Base-by-base conservation (phyloP, 2,329 filamentous ascomycete genomes). In the Curvularia verruculosa region DNA sequence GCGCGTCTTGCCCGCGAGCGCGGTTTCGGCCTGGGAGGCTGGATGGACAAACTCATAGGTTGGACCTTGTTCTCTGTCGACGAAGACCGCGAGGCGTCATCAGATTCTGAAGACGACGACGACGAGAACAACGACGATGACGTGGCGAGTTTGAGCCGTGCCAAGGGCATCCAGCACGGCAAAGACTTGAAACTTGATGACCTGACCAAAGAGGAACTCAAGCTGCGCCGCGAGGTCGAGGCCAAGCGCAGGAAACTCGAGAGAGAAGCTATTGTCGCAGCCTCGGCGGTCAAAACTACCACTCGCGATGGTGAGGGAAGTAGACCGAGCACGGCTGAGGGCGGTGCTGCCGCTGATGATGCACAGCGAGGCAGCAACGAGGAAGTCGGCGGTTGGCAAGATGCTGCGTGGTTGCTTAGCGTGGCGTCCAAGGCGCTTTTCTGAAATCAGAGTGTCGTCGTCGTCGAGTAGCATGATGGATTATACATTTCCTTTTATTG, bases 11-110 rank as follows among this genome's bases (percentile, higher is more conserved):
- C 83, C 12, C 74, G 78, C 23, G 79, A 82, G 61, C 75, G 78
- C n/a, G 81, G 81, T 1, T 85, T 83, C 57, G 83, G 84, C 0
- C 70, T 87, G 4, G 85, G 85, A 0, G 75, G 79, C 9, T 83
- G 84, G 79, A 78, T 87, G 64, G 85, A 87, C 61, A 75, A 80
- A 23, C 66, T 87, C 34, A 83, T 87, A 55, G 83, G 84, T 29
- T 85, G 84, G 80, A 81, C 80, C 10, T 61, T 86, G 39, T 86
- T 86, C 62, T 79, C 79, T 2, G 80, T 83, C 1, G 82, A 84
- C 9, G 81, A 83, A 48, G 81, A 84, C 31, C 74, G 68, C n/a
- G 73, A 71, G 39, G 75, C 65, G 5, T 68, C 64, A 6, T 68
- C 64, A 5, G 28, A 31, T 12, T 21, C 28, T 1, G 70, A 69